These are phyloP conservation scores for Rhodotorula sp. DNA, from an alignment of 1,284 basidiomycete genomes.

Conservation along the genomic window DNA sequence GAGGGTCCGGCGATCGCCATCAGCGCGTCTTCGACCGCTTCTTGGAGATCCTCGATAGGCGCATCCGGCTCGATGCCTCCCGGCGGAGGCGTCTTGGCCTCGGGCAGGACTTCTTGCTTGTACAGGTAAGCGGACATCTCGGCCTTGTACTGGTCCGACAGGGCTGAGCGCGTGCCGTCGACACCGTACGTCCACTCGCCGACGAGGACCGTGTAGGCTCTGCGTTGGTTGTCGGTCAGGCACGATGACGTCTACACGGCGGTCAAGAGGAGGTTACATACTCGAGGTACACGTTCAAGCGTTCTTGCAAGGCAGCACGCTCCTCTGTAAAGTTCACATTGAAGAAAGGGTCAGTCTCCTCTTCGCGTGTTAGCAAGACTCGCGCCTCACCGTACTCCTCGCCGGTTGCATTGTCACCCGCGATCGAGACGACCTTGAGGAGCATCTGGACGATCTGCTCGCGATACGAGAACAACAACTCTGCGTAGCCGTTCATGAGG, in stretches of 20 bases:
- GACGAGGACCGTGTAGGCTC: conserved; percentile 29
- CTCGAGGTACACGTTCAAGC: conserved; percentile 35
- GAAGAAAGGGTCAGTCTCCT: neutral
- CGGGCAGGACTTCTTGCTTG: conserved; percentile 17
- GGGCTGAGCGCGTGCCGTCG: conserved; percentile 20
- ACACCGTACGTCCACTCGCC: conserved; percentile 32
- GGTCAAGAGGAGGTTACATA: neutral
- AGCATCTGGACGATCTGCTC: conserved; percentile 28
- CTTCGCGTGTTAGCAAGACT: neutral
- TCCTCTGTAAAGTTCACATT: conserved; percentile 7
- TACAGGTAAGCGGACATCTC: conserved; percentile 3
- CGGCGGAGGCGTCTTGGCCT: neutral
- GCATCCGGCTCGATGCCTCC: conserved; percentile 4
- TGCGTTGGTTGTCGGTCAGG: neutral
- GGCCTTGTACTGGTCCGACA: conserved; percentile 20
- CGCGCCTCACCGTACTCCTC: conserved; percentile 33
- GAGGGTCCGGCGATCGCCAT: neutral
- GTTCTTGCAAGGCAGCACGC: conserved; percentile 40
- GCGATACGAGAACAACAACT: conserved; percentile 36
- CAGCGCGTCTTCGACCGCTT: neutral
- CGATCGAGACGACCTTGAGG: conserved; percentile 26
- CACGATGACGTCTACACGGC: too few species aligned
- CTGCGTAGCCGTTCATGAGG: conserved; percentile 38
- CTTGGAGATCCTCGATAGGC: neutral
- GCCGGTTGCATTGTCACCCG: conserved; percentile 36